Evolutionary conservation across 768 basidiomycete genomes (phyloP).

Genomic region (Podaxis sp.): DNA sequence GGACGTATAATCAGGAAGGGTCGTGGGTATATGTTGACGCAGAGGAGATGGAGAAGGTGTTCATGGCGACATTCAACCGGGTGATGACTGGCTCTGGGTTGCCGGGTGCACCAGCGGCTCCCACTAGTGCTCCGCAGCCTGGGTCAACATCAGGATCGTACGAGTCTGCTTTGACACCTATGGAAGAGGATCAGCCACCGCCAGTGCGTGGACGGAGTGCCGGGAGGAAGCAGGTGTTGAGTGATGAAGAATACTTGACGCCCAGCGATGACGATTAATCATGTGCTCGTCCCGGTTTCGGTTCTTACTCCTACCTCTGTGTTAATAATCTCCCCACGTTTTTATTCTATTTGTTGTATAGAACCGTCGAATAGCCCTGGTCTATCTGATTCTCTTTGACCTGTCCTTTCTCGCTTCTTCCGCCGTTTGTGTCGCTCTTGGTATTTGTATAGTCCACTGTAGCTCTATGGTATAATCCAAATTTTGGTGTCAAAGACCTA

Average conservation of each 20-base stretch:
- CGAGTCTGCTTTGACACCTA: constrained; percentile 70
- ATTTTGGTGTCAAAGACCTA: not conserved
- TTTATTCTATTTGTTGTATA: constrained; percentile 6
- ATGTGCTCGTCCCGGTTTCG: not conserved
- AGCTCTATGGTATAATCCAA: constrained; percentile 5
- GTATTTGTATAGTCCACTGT: constrained; percentile 5
- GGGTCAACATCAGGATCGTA: constrained; percentile 47
- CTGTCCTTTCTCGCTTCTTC: not conserved
- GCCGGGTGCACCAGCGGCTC: constrained; percentile 58
- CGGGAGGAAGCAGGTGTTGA: constrained; percentile 69
- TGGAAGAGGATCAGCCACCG: constrained; percentile 74
- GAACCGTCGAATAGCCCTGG: not conserved
- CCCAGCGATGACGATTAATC: constrained; percentile 67
- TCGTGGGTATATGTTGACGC: constrained; percentile 95
- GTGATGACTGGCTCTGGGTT: constrained; percentile 64
- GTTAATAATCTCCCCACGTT: not conserved
- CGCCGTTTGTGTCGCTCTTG: not conserved
- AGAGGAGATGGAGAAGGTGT: constrained; percentile 89
- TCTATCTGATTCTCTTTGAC: not conserved
- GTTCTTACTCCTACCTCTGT: not conserved
- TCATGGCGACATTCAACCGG: constrained; percentile 65
- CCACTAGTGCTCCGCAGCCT: constrained; percentile 21
- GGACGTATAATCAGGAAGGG: constrained; percentile 90
- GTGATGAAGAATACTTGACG: constrained; percentile 69
- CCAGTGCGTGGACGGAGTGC: constrained; percentile 50